Conservation (phyloP, 179 eudicot genomes). For the Silene coronaria region DNA sequence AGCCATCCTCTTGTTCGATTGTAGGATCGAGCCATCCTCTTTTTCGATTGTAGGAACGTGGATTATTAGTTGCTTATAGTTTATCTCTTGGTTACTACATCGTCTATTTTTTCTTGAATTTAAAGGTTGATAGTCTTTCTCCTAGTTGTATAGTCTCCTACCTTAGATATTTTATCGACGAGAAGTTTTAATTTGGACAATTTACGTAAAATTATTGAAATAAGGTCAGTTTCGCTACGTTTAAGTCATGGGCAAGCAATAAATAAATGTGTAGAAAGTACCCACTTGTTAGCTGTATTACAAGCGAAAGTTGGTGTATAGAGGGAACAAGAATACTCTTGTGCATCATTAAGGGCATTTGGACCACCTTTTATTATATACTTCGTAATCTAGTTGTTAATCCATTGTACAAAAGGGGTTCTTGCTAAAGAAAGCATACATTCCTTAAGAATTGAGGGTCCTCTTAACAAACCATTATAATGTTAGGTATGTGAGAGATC, state of each 20-base stretch:
- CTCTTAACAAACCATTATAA: constrained; percentile 15
- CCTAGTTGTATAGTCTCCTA: no score
- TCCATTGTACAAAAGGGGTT: not conserved
- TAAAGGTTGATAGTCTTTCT: no score
- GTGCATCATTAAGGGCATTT: constrained; percentile 28
- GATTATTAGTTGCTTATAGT: not conserved
- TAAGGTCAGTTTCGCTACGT: not conserved
- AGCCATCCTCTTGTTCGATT: no score
- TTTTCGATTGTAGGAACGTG: no score
- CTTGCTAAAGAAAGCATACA: constrained; percentile 2
- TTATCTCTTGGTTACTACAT: not conserved
- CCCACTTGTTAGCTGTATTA: constrained; percentile 14
- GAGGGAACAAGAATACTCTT: constrained; percentile 27
- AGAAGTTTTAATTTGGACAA: no score
- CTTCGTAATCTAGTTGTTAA: not conserved
- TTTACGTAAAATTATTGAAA: not conserved
- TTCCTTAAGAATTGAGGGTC: constrained; percentile 8
- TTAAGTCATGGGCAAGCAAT: not conserved
- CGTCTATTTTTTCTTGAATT: no score
- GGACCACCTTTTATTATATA: constrained; percentile 15
- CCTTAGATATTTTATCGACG: not conserved
- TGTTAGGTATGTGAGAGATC: constrained; percentile 24
- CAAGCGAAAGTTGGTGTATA: constrained; percentile 17
- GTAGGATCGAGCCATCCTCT: no score
- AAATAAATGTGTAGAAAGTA: constrained; percentile 12